These are phyloP conservation scores for Geranomyces michiganensis DNA, from an alignment of 192 early-diverging fungal species.

Conservation along the genomic window DNA sequence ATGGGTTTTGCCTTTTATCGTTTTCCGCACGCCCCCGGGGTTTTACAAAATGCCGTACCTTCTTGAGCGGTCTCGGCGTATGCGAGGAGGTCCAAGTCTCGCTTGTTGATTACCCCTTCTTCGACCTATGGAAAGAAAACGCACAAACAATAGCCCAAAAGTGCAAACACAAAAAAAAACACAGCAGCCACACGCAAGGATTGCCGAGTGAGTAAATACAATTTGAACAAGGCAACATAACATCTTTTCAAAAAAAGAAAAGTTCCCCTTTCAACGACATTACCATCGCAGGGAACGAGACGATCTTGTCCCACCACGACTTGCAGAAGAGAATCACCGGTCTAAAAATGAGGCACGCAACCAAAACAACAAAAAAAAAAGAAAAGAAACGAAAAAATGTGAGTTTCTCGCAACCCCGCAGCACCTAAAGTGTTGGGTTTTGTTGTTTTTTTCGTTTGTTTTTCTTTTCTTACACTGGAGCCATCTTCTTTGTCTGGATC, in stretches of 20 bases:
- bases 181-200: too few relatives aligned
- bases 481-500: constrained; percentile 46
- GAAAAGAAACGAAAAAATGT: too few relatives aligned
- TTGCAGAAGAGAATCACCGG: constrained; percentile 42
- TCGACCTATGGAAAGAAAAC: constrained; percentile 7
- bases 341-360: too few relatives aligned
- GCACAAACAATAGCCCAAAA: too few relatives aligned
- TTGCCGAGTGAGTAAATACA: too few relatives aligned
- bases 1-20: neutral
- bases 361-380: too few relatives aligned
- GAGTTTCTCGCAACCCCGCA: too few relatives aligned
- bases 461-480: constrained; percentile 16
- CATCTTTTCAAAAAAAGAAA: neutral
- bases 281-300: constrained; percentile 24
- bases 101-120: constrained; percentile 26
- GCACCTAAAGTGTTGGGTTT: too few relatives aligned
- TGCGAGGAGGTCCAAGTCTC: constrained; percentile 29
- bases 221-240: neutral
- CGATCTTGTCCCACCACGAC: constrained; percentile 39
- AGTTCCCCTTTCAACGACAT: constrained; percentile 26
- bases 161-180: too few relatives aligned
- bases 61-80: constrained; percentile 39
- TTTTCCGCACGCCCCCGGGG: too few relatives aligned
- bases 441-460: too few relatives aligned
- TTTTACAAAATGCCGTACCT: too few relatives aligned